A percentile compares a stretch with the other conserved stretches of the same genome.
Conservation (phyloP, 345 rosid species). For the Populus ilicifolia region DNA sequence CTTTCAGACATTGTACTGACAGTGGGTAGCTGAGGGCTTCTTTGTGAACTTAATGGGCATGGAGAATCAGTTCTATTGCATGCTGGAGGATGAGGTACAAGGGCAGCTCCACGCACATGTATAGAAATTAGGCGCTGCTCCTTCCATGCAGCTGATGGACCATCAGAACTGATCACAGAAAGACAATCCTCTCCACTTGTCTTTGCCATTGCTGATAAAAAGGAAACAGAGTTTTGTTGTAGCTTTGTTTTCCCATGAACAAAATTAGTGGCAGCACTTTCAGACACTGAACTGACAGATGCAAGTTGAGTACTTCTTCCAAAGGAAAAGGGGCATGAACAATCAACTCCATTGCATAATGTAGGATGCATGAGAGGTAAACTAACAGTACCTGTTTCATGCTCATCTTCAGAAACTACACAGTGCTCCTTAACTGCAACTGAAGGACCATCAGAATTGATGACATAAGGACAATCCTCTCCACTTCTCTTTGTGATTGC, state of each 20-base stretch:
- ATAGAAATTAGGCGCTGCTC: neutral
- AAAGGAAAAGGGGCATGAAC: neutral
- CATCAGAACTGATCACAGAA: neutral
- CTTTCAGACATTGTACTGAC: neutral
- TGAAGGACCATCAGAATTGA: slow-evolving; percentile 42
- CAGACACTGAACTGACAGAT: neutral
- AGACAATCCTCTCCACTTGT: neutral
- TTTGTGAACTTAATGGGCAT: too few relatives aligned
- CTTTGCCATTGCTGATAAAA: neutral
- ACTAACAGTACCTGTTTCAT: slow-evolving; percentile 22
- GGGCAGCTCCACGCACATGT: neutral
- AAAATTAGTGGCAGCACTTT: neutral
- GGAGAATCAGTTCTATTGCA: too few relatives aligned
- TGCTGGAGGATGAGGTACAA: too few relatives aligned
- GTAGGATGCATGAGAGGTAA: slow-evolving; percentile 14
- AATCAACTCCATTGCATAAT: slow-evolving; percentile 16
- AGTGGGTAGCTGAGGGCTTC: neutral
- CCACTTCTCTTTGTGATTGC: slow-evolving; percentile 35
- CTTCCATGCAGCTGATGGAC: neutral
- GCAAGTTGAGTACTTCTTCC: neutral
- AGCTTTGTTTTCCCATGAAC: neutral
- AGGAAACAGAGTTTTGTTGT: neutral
- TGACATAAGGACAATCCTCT: slow-evolving; percentile 37
- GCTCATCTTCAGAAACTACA: slow-evolving; percentile 21
- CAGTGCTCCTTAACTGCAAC: slow-evolving; percentile 30